Percentiles rank a stretch among this genome's conserved stretches.
phyloP scores from a whole-genome alignment of 805 yeast genomes.

The Candida orba region DNA sequence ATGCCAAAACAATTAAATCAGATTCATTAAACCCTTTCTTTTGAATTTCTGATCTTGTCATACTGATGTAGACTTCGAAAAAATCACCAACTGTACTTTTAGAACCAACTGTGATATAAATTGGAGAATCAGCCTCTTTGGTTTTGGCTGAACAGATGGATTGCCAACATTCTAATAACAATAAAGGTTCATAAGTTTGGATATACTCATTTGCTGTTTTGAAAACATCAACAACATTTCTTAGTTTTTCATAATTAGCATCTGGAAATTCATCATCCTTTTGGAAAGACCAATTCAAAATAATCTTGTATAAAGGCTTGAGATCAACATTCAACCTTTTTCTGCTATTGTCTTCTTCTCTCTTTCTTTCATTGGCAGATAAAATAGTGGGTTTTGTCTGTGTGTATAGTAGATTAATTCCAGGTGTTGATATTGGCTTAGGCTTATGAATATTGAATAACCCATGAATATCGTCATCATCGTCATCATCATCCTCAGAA shows the following conservation, averaged over 20 bases:
- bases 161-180: slow-evolving; percentile 92
- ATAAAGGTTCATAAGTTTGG: slow-evolving; percentile 65
- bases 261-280: slow-evolving; percentile 51
- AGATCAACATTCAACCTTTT: slow-evolving; percentile 70
- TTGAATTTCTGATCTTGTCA: slow-evolving; percentile 42
- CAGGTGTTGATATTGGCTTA: slow-evolving; percentile 17
- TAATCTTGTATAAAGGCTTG: slow-evolving; percentile 60
- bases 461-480: slow-evolving; percentile 32
- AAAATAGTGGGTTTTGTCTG: slow-evolving; percentile 28
- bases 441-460: slow-evolving; percentile 24
- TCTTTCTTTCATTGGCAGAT: slow-evolving; percentile 28
- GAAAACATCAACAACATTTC: slow-evolving; percentile 48
- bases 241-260: slow-evolving; percentile 28
- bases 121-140: slow-evolving; percentile 48
- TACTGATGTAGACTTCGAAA: slow-evolving; percentile 76
- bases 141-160: slow-evolving; percentile 68
- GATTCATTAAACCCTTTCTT: slow-evolving; percentile 61
- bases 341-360: slow-evolving; percentile 73
- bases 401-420: slow-evolving; percentile 27
- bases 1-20: slow-evolving; percentile 63
- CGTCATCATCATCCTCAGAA: slow-evolving; percentile 27
- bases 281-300: slow-evolving; percentile 74
- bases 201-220: slow-evolving; percentile 57
- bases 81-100: slow-evolving; percentile 80
- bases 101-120: slow-evolving; percentile 65